Evolutionary conservation across 306 rosid genomes (phyloP).

Genomic region (Trifolium repens): DNA sequence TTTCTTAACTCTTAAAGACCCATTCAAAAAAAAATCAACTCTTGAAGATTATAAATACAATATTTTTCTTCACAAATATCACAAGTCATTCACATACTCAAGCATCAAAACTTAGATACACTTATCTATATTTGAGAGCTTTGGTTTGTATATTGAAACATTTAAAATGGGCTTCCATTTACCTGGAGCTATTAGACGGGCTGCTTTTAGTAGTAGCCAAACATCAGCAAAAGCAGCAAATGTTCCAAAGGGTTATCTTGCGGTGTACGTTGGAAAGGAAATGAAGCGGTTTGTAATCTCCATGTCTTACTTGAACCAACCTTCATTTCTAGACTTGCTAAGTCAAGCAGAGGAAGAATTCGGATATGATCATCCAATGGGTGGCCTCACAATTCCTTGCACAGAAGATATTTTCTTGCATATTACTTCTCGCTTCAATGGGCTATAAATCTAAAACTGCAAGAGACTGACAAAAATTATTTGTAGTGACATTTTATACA

Average conservation of each 20-base stretch:
- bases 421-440: not conserved
- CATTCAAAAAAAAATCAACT: not conserved
- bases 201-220: not conserved
- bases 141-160: not conserved
- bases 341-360: not conserved
- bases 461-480: not conserved
- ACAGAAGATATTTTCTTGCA: not conserved
- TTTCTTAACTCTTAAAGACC: not conserved
- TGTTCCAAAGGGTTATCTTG: not conserved
- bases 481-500: not conserved
- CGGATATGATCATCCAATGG: slow-evolving; percentile 2
- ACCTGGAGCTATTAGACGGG: slow-evolving; percentile 14
- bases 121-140: not conserved
- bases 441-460: not conserved
- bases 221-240: not conserved
- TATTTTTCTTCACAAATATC: slow-evolving; percentile 6
- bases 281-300: not conserved
- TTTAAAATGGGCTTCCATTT: slow-evolving; percentile 33
- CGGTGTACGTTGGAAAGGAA: slow-evolving; percentile 8
- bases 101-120: not conserved
- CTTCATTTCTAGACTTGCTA: not conserved
- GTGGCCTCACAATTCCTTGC: not conserved
- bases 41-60: slow-evolving; percentile 1
- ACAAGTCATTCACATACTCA: slow-evolving; percentile 17
- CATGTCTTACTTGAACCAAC: not conserved